These are phyloP conservation scores for Venturia pyrina DNA, from an alignment of 2,329 filamentous ascomycete genomes.

Conservation along the genomic window DNA sequence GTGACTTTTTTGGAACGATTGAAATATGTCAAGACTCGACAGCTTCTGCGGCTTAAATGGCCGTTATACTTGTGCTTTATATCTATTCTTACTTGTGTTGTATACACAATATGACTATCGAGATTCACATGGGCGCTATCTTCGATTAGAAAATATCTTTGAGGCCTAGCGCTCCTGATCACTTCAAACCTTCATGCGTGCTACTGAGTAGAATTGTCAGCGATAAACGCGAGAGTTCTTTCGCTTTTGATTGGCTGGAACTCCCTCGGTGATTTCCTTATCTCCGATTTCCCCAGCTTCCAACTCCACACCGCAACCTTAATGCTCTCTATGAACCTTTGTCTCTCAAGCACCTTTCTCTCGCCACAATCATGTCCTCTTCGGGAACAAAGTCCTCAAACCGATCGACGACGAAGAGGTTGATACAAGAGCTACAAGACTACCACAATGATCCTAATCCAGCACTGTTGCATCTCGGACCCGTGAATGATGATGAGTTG, in stretches of 20 bases:
- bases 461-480: conserved; percentile 46
- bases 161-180: too few species aligned
- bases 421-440: conserved; percentile 51
- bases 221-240: not conserved
- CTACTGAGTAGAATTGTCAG: too few species aligned
- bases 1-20: too few species aligned
- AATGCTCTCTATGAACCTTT: not conserved
- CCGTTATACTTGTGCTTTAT: too few species aligned
- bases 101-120: too few species aligned
- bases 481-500: conserved; percentile 46
- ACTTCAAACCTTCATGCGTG: too few species aligned
- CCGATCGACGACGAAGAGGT: conserved; percentile 42
- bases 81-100: too few species aligned
- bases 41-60: too few species aligned
- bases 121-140: too few species aligned
- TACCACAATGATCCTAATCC: conserved; percentile 48
- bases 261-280: not conserved
- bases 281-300: not conserved
- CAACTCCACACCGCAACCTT: not conserved
- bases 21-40: too few species aligned
- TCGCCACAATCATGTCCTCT: not conserved
- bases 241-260: not conserved
- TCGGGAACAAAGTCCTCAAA: not conserved
- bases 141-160: too few species aligned
- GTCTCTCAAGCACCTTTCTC: too few species aligned